These are phyloP conservation scores for Tuctoria greenei DNA, from an alignment of 176 grass and related monocot genomes.

Conservation along the genomic window DNA sequence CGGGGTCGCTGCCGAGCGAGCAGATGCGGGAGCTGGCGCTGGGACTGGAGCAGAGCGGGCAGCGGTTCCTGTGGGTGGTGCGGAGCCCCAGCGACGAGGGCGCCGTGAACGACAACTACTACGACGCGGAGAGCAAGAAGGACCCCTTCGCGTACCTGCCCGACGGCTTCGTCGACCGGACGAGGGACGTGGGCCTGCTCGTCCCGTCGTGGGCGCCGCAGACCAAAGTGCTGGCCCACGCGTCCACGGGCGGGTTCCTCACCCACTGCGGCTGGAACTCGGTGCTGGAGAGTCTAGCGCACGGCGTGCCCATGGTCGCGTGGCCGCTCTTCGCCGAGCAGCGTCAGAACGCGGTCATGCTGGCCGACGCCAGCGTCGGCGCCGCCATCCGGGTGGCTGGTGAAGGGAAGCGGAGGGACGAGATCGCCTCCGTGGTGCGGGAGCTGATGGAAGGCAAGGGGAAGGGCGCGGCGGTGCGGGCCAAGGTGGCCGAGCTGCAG, in stretches of 20 bases:
- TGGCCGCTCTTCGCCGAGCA: conserved; percentile 72
- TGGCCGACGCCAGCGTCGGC: conserved; percentile 21
- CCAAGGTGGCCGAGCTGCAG: conserved; percentile 44
- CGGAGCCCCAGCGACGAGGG: conserved; percentile 50
- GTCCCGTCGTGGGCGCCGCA: conserved; percentile 57
- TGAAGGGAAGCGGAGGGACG: neutral
- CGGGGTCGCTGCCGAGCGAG: conserved; percentile 25
- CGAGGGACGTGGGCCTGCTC: conserved; percentile 8
- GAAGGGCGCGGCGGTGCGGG: conserved; percentile 25
- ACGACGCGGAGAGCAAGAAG: conserved; percentile 44
- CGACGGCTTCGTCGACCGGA: conserved; percentile 29
- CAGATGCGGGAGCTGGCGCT: conserved; percentile 57
- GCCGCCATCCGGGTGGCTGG: conserved; percentile 28
- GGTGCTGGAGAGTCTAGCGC: conserved; percentile 47
- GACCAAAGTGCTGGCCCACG: conserved; percentile 42
- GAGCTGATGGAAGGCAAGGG: conserved; percentile 56
- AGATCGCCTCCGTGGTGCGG: conserved; percentile 33
- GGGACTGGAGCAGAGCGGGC: conserved; percentile 50
- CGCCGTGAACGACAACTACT: conserved; percentile 36
- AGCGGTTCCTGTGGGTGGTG: conserved; percentile 68
- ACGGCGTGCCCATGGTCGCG: conserved; percentile 60
- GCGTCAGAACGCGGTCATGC: conserved; percentile 54
- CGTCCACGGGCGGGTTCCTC: conserved; percentile 52
- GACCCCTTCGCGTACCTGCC: conserved; percentile 47
- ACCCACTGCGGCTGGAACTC: conserved; percentile 81